These are phyloP conservation scores for Tulasnella sp. DNA, from an alignment of 768 basidiomycete species.

Conservation along the genomic window DNA sequence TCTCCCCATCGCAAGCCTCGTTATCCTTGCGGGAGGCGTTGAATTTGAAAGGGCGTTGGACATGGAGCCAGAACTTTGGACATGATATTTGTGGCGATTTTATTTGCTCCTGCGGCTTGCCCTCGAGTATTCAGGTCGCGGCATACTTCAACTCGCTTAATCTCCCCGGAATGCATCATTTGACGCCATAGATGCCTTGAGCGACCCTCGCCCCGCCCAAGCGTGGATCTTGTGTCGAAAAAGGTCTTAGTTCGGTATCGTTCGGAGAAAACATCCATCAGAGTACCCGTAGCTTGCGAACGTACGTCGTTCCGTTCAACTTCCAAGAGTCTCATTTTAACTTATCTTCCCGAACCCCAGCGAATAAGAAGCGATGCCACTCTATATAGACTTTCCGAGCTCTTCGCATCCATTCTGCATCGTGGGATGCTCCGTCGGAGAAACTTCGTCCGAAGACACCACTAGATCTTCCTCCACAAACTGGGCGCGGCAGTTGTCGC, in stretches of 20 bases:
- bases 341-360: neutral
- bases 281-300: neutral
- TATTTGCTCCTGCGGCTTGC: neutral
- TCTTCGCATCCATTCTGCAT: neutral
- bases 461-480: neutral
- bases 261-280: neutral
- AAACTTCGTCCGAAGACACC: neutral
- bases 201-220: neutral
- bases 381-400: neutral
- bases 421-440: neutral
- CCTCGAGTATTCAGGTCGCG: neutral
- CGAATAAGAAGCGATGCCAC: neutral
- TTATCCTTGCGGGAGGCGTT: neutral
- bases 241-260: neutral
- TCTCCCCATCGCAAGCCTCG: neutral
- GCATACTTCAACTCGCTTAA: neutral
- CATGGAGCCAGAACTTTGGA: neutral
- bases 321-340: neutral
- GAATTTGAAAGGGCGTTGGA: neutral
- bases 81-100: neutral
- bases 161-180: neutral
- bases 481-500: neutral
- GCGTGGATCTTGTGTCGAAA: neutral
- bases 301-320: neutral
- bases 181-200: neutral